Evolutionary conservation across 2,329 filamentous ascomycete species (phyloP), one percentile per base, ranked within the genome.

Genomic region (Hypoxylon sp.): DNA sequence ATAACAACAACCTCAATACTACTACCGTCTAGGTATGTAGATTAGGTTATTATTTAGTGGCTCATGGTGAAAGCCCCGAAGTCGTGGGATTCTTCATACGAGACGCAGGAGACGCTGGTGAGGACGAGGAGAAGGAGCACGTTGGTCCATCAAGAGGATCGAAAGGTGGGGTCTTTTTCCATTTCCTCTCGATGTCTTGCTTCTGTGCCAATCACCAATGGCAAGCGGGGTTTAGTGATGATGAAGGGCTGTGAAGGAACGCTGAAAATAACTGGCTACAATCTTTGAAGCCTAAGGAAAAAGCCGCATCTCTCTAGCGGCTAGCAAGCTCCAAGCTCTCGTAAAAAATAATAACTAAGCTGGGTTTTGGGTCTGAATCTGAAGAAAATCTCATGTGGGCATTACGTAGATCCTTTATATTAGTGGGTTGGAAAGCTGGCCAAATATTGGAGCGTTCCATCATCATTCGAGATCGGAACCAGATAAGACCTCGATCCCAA

Each of bases 351-450:
- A 60, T 48, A 59, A 59, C 58, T 19, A 58, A 51, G 58, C 51
- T 24, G 48, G 52, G 48, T 51, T 57, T 59, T 52, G 31, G 46
- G 54, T 33, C n/a, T 69, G 59, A 65, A 66, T 59, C 57, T 60
- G 55, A 50, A 60, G 37, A 39, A 52, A 66, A 66, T 62, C 63
- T 59, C 58, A 59, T 59, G 66, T 62, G 31, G 63, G 19, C 52
- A 69, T 62, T 69, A 70, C 66, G 65, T 69, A 69, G 69, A 71
- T 71, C 66, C 44, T 63, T 66, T 67, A 69, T 65, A 64, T 61
- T 63, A 55, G 63, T 64, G 66, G 55, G 53, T 29, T 59, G 46
- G 39, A 60, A 53, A 35, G 39, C 57, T 55, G 54, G 39, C 37
- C 31, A 64, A 52, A 46, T n/a, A 50, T 51, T 59, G 52, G 69